Evolutionary conservation across 306 rosid species (phyloP).

Genomic region (Alnus glutinosa): DNA sequence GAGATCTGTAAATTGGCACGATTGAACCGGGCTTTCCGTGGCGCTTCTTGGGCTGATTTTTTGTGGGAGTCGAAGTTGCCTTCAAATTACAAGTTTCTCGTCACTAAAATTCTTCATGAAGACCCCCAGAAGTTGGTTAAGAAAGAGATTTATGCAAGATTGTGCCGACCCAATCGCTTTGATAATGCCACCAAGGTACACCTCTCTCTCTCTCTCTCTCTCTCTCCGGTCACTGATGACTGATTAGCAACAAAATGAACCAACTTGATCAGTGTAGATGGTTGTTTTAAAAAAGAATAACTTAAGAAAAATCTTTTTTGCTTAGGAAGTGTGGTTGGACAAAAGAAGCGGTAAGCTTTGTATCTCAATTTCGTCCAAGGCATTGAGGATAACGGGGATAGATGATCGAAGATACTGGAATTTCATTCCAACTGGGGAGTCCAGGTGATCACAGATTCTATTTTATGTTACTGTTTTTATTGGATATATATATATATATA

Average conservation of each 20-base stretch:
- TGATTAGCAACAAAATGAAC: too few species aligned
- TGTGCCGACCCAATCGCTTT: slow-evolving; percentile 57
- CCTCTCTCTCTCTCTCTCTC: slow-evolving; percentile 1
- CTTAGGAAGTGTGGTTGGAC: slow-evolving; percentile 74
- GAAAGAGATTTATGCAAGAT: slow-evolving; percentile 58
- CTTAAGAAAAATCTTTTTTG: not conserved
- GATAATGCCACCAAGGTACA: slow-evolving; percentile 60
- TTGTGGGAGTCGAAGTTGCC: slow-evolving; percentile 81
- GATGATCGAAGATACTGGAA: slow-evolving; percentile 94
- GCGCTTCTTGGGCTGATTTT: slow-evolving; percentile 74
- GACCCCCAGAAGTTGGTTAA: slow-evolving; percentile 30
- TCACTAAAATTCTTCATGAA: slow-evolving; percentile 31
- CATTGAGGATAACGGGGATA: slow-evolving; percentile 78
- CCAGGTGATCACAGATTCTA: slow-evolving; percentile 53
- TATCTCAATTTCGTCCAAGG: slow-evolving; percentile 64
- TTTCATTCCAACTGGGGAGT: slow-evolving; percentile 67
- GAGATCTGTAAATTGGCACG: slow-evolving; percentile 71
- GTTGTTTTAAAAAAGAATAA: not conserved
- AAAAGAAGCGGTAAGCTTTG: slow-evolving; percentile 56
- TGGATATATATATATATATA: not conserved
- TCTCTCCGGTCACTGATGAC: not conserved
- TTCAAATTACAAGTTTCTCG: slow-evolving; percentile 43
- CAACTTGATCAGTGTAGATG: too few species aligned
- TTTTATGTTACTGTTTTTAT: not conserved
- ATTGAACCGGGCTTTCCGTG: slow-evolving; percentile 50